These are phyloP conservation scores for Cyclotella atomus DNA, from an alignment of 108 stramenopile genomes.

Conservation along the genomic window DNA sequence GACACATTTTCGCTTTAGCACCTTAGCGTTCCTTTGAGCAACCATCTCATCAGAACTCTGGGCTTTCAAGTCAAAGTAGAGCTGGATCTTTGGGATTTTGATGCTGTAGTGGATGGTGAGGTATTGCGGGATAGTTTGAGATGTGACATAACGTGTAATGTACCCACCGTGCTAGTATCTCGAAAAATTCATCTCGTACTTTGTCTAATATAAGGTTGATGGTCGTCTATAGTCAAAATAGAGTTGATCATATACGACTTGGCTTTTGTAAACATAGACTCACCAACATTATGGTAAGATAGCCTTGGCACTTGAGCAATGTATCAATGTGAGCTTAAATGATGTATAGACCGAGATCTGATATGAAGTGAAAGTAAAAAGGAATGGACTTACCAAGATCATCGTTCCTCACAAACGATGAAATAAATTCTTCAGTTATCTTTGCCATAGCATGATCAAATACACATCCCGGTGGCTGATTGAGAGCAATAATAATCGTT, in stretches of 20 bases:
- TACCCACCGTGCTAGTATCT: constrained; percentile 32
- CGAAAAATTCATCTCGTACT: constrained; percentile 38
- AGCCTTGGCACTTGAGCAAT: constrained; percentile 44
- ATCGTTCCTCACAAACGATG: constrained; percentile 62
- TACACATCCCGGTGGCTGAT: constrained; percentile 10
- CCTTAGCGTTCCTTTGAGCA: constrained; percentile 11
- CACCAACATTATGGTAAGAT: constrained; percentile 49
- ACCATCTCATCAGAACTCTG: neutral
- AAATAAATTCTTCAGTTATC: constrained; percentile 23
- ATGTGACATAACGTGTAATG: too few relatives aligned
- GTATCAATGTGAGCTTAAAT: neutral
- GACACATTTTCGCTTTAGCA: neutral
- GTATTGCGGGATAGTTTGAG: too few relatives aligned
- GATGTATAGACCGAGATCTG: too few relatives aligned
- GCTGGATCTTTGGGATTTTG: constrained; percentile 46
- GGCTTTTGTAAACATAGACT: constrained; percentile 46
- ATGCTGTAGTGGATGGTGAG: too few relatives aligned
- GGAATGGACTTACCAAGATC: constrained; percentile 17
- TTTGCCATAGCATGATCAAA: constrained; percentile 12
- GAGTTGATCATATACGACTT: constrained; percentile 43
- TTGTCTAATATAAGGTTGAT: neutral
- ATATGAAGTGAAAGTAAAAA: too few relatives aligned
- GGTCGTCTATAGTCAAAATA: too few relatives aligned
- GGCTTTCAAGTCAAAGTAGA: constrained; percentile 14
- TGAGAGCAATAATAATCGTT: too few relatives aligned